A percentile compares a stretch with the other conserved stretches of the same genome.
These are phyloP conservation scores for Globisporangium perplexum DNA, from an alignment of 352 stramenopile genomes.

Conservation along the genomic window DNA sequence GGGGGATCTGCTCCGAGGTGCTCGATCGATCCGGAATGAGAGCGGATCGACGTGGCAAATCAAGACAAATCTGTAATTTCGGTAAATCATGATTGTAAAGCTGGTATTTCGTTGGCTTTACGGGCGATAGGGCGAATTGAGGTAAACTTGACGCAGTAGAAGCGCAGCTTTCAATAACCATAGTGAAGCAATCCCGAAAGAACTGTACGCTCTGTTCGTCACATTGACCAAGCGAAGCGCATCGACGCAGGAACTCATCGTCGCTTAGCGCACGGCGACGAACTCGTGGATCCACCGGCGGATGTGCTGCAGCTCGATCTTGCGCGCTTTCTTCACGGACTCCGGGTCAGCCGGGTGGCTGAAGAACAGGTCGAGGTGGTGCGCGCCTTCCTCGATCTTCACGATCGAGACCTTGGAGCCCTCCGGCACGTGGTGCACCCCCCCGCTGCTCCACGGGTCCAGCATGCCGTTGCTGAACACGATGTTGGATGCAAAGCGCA, in stretches of 20 bases:
- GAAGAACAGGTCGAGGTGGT: conserved; percentile 94
- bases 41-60: not conserved
- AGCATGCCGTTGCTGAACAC: conserved; percentile 93
- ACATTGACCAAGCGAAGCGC: no score
- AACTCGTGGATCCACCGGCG: conserved; percentile 81
- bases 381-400: conserved; percentile 70
- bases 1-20: not conserved
- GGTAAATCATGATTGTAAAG: no score
- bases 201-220: no score
- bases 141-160: no score
- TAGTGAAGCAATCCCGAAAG: no score
- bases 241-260: no score
- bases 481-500: conserved; percentile 87
- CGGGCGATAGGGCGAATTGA: no score
- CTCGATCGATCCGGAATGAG: not conserved
- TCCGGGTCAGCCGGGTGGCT: conserved; percentile 78
- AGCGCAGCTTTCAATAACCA: no score
- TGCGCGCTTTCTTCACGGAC: conserved; percentile 66
- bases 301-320: conserved; percentile 77
- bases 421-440: conserved; percentile 60
- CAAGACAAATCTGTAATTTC: not conserved
- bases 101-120: no score
- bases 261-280: conserved; percentile 8
- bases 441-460: conserved; percentile 91
- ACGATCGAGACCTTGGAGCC: conserved; percentile 59